Base-by-base conservation (phyloP, 2,329 filamentous ascomycete genomes). In the Emergomyces orientalis region DNA sequence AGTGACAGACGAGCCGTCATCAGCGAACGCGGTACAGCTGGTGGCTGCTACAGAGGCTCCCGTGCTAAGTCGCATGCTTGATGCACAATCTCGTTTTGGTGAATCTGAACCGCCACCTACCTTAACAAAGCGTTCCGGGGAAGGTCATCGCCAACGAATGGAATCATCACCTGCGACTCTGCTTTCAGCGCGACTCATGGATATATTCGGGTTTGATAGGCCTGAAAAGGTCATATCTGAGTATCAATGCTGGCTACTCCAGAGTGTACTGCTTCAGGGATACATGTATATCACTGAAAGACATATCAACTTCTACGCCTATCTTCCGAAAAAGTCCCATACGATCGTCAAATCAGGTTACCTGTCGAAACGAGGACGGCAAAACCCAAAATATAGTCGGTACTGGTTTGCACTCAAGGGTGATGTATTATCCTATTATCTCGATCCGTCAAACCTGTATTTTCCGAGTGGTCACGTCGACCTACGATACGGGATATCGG, bases 291-390 rank as follows among this genome's bases (percentile, higher is more conserved):
- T 99, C 71, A 97, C 94, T 0, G 82, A 88, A 65, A 89, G 88
- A 69, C 94, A 99, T 73, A 89, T 97, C 65, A 97, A 92, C 77
- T 99, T 97, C 74, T 97, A 97, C 73, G 91, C 94, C 47, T 97
- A 97, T 73, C 82, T 97, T n/a, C 91, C 91, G 7, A 95, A 92
- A 80, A 96, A 94, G 81, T 86, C 88, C 60, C 85, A 89, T 68
- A 82, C 87, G 62, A 83, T 89, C 22, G 84, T 87, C 67, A 97
- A 96, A 76, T 93, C 91, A 1, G 93, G 94, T 1, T 91, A 93
- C 71, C 80, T 99, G 1, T 86, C 86, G 62, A 97, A 97, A 76
- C 89, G 89, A 64, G 93, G 94, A 63, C 90, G 89, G 70, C 88
- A 90, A 56, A 96, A 93, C 72, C 89, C 90, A 56, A 89, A 88